Evolutionary conservation across 2,329 filamentous ascomycete species (phyloP).

Genomic region (Aspergillus viridinutans): DNA sequence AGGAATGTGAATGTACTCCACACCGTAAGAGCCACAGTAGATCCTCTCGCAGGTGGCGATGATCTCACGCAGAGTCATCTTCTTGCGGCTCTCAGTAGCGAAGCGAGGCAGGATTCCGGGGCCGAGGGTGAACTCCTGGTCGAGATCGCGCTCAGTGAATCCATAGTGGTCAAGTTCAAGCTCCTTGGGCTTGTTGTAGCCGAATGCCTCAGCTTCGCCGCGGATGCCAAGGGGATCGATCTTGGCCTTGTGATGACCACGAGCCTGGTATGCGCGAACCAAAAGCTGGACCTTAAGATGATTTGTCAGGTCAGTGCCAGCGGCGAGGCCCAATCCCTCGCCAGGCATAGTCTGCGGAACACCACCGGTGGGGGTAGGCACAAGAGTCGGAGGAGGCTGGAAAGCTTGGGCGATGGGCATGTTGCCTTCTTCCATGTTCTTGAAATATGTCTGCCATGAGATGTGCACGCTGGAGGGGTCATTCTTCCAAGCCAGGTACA

Average conservation of each 20-base stretch:
- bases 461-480: constrained; percentile 92
- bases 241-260: constrained; percentile 96
- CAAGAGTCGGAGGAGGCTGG: constrained; percentile 87
- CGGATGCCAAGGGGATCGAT: constrained; percentile 95
- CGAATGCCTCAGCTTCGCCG: constrained; percentile 76
- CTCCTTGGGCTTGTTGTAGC: constrained; percentile 86
- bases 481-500: constrained; percentile 97
- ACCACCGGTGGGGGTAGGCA: constrained; percentile 75
- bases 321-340: constrained; percentile 59
- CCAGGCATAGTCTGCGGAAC: constrained; percentile 70
- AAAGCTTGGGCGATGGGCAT: constrained; percentile 98
- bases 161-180: constrained; percentile 89
- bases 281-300: constrained; percentile 97
- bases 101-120: constrained; percentile 94
- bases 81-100: constrained; percentile 79
- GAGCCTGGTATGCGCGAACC: constrained; percentile 94
- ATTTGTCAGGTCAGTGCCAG: constrained; percentile 82
- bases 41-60: constrained; percentile 88
- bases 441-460: constrained; percentile 99
- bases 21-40: constrained; percentile 95
- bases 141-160: constrained; percentile 90
- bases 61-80: constrained; percentile 96
- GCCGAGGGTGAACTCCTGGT: constrained; percentile 85
- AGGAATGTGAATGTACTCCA: constrained; percentile 98
- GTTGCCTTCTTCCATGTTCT: constrained; percentile 96